Conservation (phyloP, 2,329 filamentous ascomycete genomes). For the Apiospora marii region DNA sequence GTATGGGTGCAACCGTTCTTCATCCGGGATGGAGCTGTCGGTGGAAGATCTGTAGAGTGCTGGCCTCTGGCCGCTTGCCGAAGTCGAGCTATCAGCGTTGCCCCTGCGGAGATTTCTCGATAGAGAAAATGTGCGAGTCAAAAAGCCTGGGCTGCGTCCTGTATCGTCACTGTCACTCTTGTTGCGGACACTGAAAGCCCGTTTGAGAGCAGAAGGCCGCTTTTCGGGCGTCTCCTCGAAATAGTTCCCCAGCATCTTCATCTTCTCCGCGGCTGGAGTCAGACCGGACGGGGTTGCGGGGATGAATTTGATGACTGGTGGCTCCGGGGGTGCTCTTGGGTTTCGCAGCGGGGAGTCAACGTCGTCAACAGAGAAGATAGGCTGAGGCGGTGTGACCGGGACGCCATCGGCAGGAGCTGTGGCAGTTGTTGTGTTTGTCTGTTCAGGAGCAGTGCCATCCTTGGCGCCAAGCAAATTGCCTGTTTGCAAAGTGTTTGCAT, state of each 20-base stretch:
- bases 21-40: slow-evolving; percentile 56
- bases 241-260: slow-evolving; percentile 61
- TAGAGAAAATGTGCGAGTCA: slow-evolving; percentile 62
- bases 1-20: slow-evolving; percentile 64
- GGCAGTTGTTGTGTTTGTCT: slow-evolving; percentile 49
- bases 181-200: slow-evolving; percentile 60
- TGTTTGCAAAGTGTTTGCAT: slow-evolving; percentile 46
- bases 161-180: slow-evolving; percentile 56
- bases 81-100: slow-evolving; percentile 36
- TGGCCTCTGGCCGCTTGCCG: slow-evolving; percentile 38
- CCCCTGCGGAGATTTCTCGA: slow-evolving; percentile 49
- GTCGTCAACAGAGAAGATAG: slow-evolving; percentile 56
- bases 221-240: slow-evolving; percentile 51
- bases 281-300: slow-evolving; percentile 68
- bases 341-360: slow-evolving; percentile 70
- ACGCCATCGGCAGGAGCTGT: slow-evolving; percentile 49
- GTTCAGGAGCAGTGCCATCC: slow-evolving; percentile 32
- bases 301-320: slow-evolving; percentile 64
- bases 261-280: slow-evolving; percentile 62
- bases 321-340: slow-evolving; percentile 65
- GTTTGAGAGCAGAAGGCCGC: slow-evolving; percentile 61
- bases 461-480: slow-evolving; percentile 24
- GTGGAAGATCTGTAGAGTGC: slow-evolving; percentile 48
- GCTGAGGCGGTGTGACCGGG: slow-evolving; percentile 62
- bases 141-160: slow-evolving; percentile 50